Base-by-base conservation (phyloP, 495 filamentous ascomycete species). In the Evernia prunastri region DNA sequence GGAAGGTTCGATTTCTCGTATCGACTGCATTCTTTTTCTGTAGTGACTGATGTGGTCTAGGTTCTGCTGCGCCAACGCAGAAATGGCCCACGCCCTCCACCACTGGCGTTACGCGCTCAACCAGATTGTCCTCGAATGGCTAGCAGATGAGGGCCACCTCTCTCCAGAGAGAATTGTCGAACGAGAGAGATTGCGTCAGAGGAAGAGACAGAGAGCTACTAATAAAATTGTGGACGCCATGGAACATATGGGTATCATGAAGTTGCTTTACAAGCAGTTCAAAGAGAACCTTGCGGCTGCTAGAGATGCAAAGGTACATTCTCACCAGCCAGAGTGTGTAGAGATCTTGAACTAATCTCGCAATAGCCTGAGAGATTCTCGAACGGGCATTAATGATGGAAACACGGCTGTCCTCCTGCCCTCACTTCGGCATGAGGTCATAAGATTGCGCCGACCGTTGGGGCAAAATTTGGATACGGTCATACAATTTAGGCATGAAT, bases 41-140 rank as follows among this genome's bases (percentile, higher is more conserved):
- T 58, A 33, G 20, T n/a, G n/a, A n/a, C 37, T 66, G 23, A 56
- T 23, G 20, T 8, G 4, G 1, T 54, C 25, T 54, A 81, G 81
- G 65, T 79, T 80, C 64, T 94, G 90, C 79, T 84, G 80, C 64
- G 73, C 69, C 56, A 91, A 90, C 70, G 87, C 90, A 10, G 75
- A 80, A 61, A 84, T 84, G 20, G 87, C 87, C 0, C 90, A 93
- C 68, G 80, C 78, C 0, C 77, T 93, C 3, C 79, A 80, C 1
- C 90, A 94, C 73, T 94, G 90, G 90, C 86, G 87, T 49, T 82
- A 82, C 68, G 82, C 84, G 37, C 84, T 93, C 49, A 87, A 89
- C 65, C 79, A 88, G 65, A 87, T 79, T 80, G 86, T 91, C 5
- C 77, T 87, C 18, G 77, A 83, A 20, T 82, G 82, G 59, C 81